Percentiles rank a stretch among this genome's conserved stretches.
These are phyloP conservation scores for Pugionium dolabratum DNA, from an alignment of 345 rosid species.

Conservation along the genomic window DNA sequence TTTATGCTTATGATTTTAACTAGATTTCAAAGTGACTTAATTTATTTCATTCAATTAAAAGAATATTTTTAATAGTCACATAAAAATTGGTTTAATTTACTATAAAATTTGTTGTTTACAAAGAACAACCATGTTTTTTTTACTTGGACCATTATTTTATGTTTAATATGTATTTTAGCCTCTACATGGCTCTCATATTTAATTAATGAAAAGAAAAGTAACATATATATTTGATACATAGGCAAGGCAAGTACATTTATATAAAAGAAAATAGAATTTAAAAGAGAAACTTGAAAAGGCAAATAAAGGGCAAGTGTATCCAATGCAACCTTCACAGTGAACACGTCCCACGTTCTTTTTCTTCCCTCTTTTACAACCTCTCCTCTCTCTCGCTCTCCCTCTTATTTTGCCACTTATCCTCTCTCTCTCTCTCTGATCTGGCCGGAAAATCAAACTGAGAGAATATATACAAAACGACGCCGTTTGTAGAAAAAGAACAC, in stretches of 20 bases:
- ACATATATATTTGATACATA: conserved; percentile 29
- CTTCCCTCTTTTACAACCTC: conserved; percentile 37
- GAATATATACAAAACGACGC: background rate
- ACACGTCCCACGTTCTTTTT: conserved; percentile 48
- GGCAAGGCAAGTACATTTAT: conserved; percentile 40
- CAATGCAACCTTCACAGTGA: conserved; percentile 41
- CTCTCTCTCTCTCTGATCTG: conserved; percentile 14
- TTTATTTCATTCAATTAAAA: too few relatives aligned
- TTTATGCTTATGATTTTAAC: too few relatives aligned
- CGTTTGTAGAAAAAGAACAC: conserved; percentile 36
- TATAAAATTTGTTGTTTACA: too few relatives aligned
- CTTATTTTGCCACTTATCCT: conserved; percentile 34
- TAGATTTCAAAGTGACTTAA: too few relatives aligned
- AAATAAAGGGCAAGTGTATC: conserved; percentile 48
- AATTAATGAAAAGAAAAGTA: conserved; percentile 22
- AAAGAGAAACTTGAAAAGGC: conserved; percentile 27
- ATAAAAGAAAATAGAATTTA: background rate
- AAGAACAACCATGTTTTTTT: too few relatives aligned
- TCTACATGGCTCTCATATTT: conserved; percentile 21
- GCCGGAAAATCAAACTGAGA: too few relatives aligned
- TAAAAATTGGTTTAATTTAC: too few relatives aligned
- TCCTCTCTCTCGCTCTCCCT: conserved; percentile 21
- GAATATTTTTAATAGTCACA: too few relatives aligned
- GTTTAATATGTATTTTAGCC: background rate
- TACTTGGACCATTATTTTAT: too few relatives aligned